Evolutionary conservation across 164 flowering plant genomes (phyloP), one percentile per base, ranked within the genome.

Genomic region (Euptelea pleiosperma): DNA sequence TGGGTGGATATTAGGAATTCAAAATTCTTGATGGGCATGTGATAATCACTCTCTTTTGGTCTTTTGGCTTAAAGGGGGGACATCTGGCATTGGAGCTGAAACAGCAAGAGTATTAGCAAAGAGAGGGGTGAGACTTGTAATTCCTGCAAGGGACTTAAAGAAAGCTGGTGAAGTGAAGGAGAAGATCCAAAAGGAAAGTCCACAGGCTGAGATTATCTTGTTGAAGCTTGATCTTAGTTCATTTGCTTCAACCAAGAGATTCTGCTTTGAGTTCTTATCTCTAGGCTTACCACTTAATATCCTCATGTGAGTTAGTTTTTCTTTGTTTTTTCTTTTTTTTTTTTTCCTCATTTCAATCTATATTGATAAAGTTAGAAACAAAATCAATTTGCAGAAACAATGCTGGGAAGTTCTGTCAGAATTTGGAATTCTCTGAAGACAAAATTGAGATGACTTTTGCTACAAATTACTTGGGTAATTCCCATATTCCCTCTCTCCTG

Each of bases 361-460:
- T n/a, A n/a, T n/a, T n/a, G n/a, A n/a, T n/a, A n/a, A n/a, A n/a
- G n/a, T n/a, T n/a, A n/a, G 25, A 4, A 50, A 10, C 16, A 29
- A 40, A 26, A 52, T 49, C 24, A 16, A 12, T 64, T 30, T 70
- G 75, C 91, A 93, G 99, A 85, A 93, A 93, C 71, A 93, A 93
- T 76, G 99, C 93, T 1, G 99, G 99, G 40, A 82, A 79, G 47
- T 93, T 68, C 68, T 88, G 91, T 49, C 78, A 76, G 35, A 83
- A 79, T 34, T 59, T 93, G 77, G 96, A 93, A 72, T 85, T 81
- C 44, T 86, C 96, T 11, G 97, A 93, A 60, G 97, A 93, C 65
- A 90, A 90, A 70, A 75, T 90, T 72, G 99, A 93, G 80, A 75
- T 93, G 85, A 88, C 91, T 58, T 84, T 86, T 71, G 97, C 99